Conservation (phyloP, 2,329 filamentous ascomycete species). For the Sporothrix euskadiensis region DNA sequence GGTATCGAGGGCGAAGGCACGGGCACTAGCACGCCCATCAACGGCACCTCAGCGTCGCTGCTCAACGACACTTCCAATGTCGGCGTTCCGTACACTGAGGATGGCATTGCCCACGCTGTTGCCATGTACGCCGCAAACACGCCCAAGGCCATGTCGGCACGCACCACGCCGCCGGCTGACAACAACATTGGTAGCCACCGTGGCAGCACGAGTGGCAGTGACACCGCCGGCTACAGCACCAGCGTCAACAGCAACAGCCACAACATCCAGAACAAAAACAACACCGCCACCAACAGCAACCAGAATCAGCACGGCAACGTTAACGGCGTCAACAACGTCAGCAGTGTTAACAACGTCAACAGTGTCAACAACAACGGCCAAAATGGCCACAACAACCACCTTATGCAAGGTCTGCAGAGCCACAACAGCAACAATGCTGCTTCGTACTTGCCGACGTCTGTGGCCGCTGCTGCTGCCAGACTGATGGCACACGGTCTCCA, state of each 20-base stretch:
- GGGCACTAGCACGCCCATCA: slow-evolving; percentile 29
- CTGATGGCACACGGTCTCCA: background rate
- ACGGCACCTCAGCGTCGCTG: slow-evolving; percentile 32
- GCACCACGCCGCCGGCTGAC: slow-evolving; percentile 57
- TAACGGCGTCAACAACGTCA: background rate
- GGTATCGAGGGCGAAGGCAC: slow-evolving; percentile 28
- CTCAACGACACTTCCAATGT: slow-evolving; percentile 34
- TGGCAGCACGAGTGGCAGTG: slow-evolving; percentile 25
- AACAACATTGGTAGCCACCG: slow-evolving; percentile 18
- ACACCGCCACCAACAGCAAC: background rate
- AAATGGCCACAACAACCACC: background rate
- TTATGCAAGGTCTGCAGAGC: background rate
- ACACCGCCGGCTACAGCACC: slow-evolving; percentile 1
- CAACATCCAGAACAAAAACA: background rate
- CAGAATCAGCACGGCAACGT: slow-evolving; percentile 8
- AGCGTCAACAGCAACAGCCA: slow-evolving; percentile 6
- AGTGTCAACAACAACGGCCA: background rate
- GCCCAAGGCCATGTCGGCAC: slow-evolving; percentile 36
- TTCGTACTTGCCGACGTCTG: slow-evolving; percentile 19
- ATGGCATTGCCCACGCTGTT: slow-evolving; percentile 32
- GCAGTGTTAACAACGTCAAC: slow-evolving; percentile 4
- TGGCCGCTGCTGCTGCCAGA: slow-evolving; percentile 12
- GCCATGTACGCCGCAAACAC: slow-evolving; percentile 30
- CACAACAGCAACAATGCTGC: background rate
- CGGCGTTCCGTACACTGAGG: slow-evolving; percentile 33